phyloP scores from a whole-genome alignment of 169 alveolate genomes.

The Babesia bigemina region DNA sequence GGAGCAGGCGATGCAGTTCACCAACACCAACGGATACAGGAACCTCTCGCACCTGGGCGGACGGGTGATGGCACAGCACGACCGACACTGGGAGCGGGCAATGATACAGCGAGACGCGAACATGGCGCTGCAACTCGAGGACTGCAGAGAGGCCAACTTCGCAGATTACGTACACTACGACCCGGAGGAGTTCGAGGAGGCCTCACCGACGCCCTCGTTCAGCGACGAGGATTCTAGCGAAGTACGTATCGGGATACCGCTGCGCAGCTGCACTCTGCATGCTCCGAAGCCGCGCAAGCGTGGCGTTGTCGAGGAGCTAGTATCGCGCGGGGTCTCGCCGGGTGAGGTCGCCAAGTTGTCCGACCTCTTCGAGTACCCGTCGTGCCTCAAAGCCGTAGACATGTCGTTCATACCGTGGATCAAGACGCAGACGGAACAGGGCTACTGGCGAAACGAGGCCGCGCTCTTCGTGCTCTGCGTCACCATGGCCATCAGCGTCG shows the following conservation, averaged over 20 bases:
- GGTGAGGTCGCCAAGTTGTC: slow-evolving; percentile 72
- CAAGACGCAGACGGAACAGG: slow-evolving; percentile 54
- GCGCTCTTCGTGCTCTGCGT: slow-evolving; percentile 73
- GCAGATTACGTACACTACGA: slow-evolving; percentile 54
- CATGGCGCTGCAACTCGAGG: slow-evolving; percentile 56
- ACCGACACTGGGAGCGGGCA: slow-evolving; percentile 56
- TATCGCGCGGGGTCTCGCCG: slow-evolving; percentile 72
- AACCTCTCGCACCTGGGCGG: slow-evolving; percentile 5
- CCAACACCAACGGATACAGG: slow-evolving; percentile 39
- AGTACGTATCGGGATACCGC: background rate
- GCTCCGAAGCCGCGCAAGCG: background rate
- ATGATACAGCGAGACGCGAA: slow-evolving; percentile 61
- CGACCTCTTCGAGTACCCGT: slow-evolving; percentile 75
- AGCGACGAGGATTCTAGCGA: background rate
- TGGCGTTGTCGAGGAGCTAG: slow-evolving; percentile 54
- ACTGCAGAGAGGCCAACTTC: slow-evolving; percentile 63
- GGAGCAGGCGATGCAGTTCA: slow-evolving; percentile 47
- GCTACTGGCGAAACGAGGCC: slow-evolving; percentile 74
- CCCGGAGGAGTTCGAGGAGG: slow-evolving; percentile 21
- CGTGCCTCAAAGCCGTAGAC: slow-evolving; percentile 56
- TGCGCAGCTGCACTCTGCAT: background rate
- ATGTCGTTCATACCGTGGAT: slow-evolving; percentile 71
- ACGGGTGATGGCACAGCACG: background rate
- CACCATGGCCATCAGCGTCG: slow-evolving; percentile 79
- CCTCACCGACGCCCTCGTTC: background rate